These are phyloP conservation scores for Xerocomellus dryophilus DNA, from an alignment of 768 basidiomycete genomes.

Conservation along the genomic window DNA sequence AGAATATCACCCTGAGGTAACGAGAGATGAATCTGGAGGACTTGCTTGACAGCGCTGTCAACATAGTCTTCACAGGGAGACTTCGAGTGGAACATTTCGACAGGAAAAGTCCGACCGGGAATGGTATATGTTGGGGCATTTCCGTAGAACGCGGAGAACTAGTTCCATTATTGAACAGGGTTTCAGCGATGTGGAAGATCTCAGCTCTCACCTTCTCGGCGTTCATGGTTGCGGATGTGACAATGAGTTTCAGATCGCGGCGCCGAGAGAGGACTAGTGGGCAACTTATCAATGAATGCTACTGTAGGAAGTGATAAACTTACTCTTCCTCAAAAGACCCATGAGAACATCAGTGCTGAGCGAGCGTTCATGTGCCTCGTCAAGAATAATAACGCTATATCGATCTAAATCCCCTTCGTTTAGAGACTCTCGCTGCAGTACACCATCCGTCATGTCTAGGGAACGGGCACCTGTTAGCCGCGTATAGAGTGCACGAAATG, in stretches of 20 bases:
- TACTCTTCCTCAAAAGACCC: conserved; percentile 93
- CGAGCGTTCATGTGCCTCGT: conserved; percentile 97
- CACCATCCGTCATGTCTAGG: conserved; percentile 97
- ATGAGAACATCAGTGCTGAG: conserved; percentile 97
- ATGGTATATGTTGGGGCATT: conserved; percentile 95
- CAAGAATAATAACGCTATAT: conserved; percentile 96
- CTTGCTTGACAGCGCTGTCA: conserved; percentile 96
- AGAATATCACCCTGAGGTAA: conserved; percentile 91
- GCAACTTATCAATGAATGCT: conserved; percentile 1
- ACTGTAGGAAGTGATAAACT: conserved; percentile 23
- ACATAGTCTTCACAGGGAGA: conserved; percentile 99
- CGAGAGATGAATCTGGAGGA: conserved; percentile 93
- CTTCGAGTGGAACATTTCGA: conserved; percentile 93
- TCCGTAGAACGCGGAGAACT: conserved; percentile 96
- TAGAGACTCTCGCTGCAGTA: conserved; percentile 93
- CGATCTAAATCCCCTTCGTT: conserved; percentile 98
- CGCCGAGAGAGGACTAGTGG: conserved; percentile 75
- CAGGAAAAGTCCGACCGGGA: conserved; percentile 92
- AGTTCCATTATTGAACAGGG: not conserved
- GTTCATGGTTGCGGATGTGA: conserved; percentile 99
- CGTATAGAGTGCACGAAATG: not conserved
- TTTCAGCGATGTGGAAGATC: not conserved
- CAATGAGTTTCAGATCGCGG: conserved; percentile 91
- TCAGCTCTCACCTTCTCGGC: conserved; percentile 77
- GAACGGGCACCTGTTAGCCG: not conserved